A percentile compares a stretch with the other conserved stretches of the same genome.
Evolutionary conservation across 257 asterid species (phyloP).

Genomic region (Thymus mandschuricus): DNA sequence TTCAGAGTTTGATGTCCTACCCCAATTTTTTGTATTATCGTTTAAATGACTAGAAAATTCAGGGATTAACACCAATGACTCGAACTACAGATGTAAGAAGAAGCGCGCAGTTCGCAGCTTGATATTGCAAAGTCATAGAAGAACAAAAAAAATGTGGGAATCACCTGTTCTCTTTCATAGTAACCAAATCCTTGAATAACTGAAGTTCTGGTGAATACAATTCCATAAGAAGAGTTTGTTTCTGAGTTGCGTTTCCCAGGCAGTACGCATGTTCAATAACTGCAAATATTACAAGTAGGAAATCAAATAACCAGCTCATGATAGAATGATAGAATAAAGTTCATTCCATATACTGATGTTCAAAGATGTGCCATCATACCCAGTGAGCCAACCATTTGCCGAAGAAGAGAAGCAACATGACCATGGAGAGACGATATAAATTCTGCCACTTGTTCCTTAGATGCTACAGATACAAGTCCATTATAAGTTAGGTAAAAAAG

Average conservation of each 20-base stretch:
- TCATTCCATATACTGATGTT: conserved; percentile 11
- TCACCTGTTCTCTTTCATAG: conserved; percentile 74
- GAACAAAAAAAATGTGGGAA: background rate
- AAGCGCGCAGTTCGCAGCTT: conserved; percentile 1
- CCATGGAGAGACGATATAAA: conserved; percentile 82
- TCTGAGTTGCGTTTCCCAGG: conserved; percentile 86
- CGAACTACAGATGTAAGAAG: conserved; percentile 23
- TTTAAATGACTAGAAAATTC: conserved; percentile 14
- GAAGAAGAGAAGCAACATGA: conserved; percentile 77
- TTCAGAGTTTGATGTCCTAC: background rate
- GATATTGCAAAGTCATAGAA: conserved; percentile 5
- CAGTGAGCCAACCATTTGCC: conserved; percentile 93
- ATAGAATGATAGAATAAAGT: conserved; percentile 1
- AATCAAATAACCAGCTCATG: background rate
- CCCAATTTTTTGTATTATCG: background rate
- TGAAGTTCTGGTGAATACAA: conserved; percentile 89
- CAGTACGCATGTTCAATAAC: conserved; percentile 85
- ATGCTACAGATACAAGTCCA: conserved; percentile 47
- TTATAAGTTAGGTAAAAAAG: background rate
- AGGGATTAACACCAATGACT: background rate
- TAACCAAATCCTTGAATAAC: conserved; percentile 75
- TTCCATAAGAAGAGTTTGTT: conserved; percentile 84
- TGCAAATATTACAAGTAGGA: conserved; percentile 35
- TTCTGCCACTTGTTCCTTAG: conserved; percentile 77
- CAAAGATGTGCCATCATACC: conserved; percentile 51